Evolutionary conservation across 1,139 yeast species (phyloP), one percentile per base, ranked within the genome.

Genomic region (Entelexis paramagnoliae): DNA sequence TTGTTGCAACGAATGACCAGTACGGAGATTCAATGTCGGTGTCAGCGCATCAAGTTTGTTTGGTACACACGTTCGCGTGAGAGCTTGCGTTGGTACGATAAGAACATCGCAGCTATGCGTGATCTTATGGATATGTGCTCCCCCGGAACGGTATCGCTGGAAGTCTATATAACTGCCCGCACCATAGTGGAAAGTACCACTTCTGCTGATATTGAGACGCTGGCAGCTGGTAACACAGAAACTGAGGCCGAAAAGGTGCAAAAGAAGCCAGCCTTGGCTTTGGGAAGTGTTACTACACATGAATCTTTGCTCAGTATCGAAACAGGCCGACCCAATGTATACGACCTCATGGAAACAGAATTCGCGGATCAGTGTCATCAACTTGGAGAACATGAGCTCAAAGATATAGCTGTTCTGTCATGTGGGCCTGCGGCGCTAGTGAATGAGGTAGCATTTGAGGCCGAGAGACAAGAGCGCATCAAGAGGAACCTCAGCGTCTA

Each of bases 31-130:
- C 13, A 13, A 3, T 42, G 29, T 28, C 28, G 36, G 4, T 42
- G 46, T 28, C 35, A 22, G 13, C 35, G 46, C 20, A n/a, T 32
- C 29, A 42, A n/a, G 29, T 42, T 42, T 22, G 38, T 42, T 2
- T 42, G 46, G 46, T 42, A 42, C 29, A 42, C 46, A 13, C 35
- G 46, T 2, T 20, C 36, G 2, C 46, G 46, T 16, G 46, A 42
- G 11, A 42, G 36, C 22, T 20, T 42, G 5, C 19, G 6, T 2
- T 42, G 46, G 46, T 42, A 42, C 20, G 36, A 42, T 13, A 4
- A 14, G 13, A 20, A n/a, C 14, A 22, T 42, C 14, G 36, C 28
- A 10, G 36, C 46, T 16, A 42, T 42, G 35, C 35, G 36, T 4
- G 46, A 42, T 2, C 14, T 42, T 1, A 20, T 42, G 4, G 36